Evolutionary conservation across 371 early-diverging fungal genomes (phyloP).

Genomic region (Haplosporangium sp.): DNA sequence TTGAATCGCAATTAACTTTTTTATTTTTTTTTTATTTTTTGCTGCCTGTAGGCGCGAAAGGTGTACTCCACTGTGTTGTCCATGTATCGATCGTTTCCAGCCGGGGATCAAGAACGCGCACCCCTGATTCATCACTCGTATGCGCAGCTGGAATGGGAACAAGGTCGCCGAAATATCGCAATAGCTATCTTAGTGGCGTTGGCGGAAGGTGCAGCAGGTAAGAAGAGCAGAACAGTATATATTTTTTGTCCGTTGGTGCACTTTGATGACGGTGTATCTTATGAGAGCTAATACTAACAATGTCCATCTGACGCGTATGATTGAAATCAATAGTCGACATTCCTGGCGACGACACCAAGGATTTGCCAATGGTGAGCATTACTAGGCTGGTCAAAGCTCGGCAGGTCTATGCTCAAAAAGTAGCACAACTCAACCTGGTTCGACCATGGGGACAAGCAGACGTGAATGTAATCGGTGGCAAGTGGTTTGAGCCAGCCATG

Average conservation of each 20-base stretch:
- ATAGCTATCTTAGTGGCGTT: slow-evolving; percentile 60
- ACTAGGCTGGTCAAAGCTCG: slow-evolving; percentile 60
- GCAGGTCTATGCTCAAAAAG: slow-evolving; percentile 32
- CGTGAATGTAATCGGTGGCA: slow-evolving; percentile 38
- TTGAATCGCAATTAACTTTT: not conserved
- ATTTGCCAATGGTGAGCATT: slow-evolving; percentile 38
- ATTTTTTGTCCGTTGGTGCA: not conserved
- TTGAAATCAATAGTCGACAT: slow-evolving; percentile 1
- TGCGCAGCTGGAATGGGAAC: slow-evolving; percentile 68
- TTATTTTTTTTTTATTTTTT: not conserved
- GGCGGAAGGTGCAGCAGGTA: slow-evolving; percentile 33
- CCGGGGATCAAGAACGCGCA: slow-evolving; percentile 53
- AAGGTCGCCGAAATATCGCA: slow-evolving; percentile 59
- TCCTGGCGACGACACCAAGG: slow-evolving; percentile 17
- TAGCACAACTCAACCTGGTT: slow-evolving; percentile 41
- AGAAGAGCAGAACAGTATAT: not conserved
- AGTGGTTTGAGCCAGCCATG: slow-evolving; percentile 49
- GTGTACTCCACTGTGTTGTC: slow-evolving; percentile 70
- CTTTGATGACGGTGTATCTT: too few species aligned
- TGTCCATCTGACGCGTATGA: not conserved
- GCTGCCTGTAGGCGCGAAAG: slow-evolving; percentile 66
- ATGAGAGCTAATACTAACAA: not conserved
- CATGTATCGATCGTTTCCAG: slow-evolving; percentile 62
- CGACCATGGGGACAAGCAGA: slow-evolving; percentile 50
- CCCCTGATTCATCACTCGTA: slow-evolving; percentile 66